Conservation (phyloP, 2,329 filamentous ascomycete species). For the Pyrenophora graminea region DNA sequence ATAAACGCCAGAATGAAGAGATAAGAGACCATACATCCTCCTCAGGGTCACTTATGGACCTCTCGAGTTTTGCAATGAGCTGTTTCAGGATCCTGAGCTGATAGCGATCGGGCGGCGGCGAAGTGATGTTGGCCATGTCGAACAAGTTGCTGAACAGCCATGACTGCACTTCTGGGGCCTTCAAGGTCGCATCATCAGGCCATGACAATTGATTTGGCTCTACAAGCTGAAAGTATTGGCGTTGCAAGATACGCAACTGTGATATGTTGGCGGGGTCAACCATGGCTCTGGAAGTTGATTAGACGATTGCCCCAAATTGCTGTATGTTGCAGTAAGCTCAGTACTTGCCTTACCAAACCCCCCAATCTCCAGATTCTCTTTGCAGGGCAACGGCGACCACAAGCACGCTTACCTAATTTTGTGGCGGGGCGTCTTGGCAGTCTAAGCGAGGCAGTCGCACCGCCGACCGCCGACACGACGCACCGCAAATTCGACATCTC, state of each 20-base stretch:
- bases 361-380: neutral
- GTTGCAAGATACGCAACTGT: slow-evolving; percentile 57
- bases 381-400: no score
- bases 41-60: slow-evolving; percentile 78
- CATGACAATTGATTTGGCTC: slow-evolving; percentile 64
- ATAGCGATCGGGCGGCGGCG: slow-evolving; percentile 70
- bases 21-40: slow-evolving; percentile 72
- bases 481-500: slow-evolving; percentile 32
- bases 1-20: slow-evolving; percentile 20
- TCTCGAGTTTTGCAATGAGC: slow-evolving; percentile 71
- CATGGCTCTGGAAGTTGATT: slow-evolving; percentile 14
- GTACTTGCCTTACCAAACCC: no score
- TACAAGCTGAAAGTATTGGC: slow-evolving; percentile 79
- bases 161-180: slow-evolving; percentile 65
- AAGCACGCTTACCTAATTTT: slow-evolving; percentile 28
- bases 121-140: slow-evolving; percentile 57
- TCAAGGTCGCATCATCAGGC: slow-evolving; percentile 64
- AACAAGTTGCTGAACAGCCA: slow-evolving; percentile 71
- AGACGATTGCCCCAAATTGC: neutral
- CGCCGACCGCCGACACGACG: slow-evolving; percentile 20
- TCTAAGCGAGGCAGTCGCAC: slow-evolving; percentile 16
- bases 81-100: slow-evolving; percentile 73
- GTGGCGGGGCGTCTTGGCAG: slow-evolving; percentile 19
- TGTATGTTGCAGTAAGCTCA: no score
- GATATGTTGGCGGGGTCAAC: slow-evolving; percentile 7